These are phyloP conservation scores for Quercus robur DNA, from an alignment of 306 rosid species.

Conservation along the genomic window DNA sequence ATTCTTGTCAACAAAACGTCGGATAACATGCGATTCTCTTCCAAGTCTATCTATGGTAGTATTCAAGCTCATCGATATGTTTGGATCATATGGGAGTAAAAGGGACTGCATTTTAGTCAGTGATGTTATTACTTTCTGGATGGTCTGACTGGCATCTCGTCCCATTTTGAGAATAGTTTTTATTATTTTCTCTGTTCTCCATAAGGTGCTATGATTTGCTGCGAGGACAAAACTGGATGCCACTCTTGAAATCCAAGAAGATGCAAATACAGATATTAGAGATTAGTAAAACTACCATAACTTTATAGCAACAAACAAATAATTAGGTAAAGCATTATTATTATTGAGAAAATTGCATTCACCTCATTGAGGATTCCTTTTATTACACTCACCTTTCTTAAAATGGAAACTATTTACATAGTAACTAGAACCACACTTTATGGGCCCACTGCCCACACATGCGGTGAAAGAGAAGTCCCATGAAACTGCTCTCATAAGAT, in stretches of 20 bases:
- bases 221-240: constrained; percentile 55
- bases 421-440: no score
- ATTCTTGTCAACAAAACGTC: constrained; percentile 33
- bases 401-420: no score
- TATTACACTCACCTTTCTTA: no score
- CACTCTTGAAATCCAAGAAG: constrained; percentile 32
- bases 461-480: no score
- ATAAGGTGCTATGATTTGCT: constrained; percentile 33
- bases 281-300: background rate
- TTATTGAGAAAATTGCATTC: no score
- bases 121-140: constrained; percentile 37
- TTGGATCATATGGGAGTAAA: constrained; percentile 54
- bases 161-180: constrained; percentile 43
- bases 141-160: constrained; percentile 40
- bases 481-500: no score
- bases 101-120: constrained; percentile 49
- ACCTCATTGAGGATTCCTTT: no score
- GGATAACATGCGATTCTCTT: constrained; percentile 39
- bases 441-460: no score
- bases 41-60: constrained; percentile 38
- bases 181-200: constrained; percentile 47
- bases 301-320: background rate
- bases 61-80: constrained; percentile 35
- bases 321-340: background rate
- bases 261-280: background rate